Evolutionary conservation across 768 basidiomycete genomes (phyloP).

Genomic region (Pleurotus cornucopiae): DNA sequence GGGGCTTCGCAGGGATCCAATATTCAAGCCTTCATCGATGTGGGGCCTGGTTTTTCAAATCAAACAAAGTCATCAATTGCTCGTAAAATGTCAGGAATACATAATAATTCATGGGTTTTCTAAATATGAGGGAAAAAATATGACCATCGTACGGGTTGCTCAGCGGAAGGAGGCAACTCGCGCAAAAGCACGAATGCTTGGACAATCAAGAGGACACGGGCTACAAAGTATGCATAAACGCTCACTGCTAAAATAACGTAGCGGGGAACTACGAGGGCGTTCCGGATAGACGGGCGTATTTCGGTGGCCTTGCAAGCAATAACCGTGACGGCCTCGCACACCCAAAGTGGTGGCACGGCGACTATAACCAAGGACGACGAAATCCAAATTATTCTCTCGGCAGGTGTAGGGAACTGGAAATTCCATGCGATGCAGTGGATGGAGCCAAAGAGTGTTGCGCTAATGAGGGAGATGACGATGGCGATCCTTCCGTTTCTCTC

Average conservation of each 20-base stretch:
- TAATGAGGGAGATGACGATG: not conserved
- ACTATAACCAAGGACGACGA: conserved; percentile 15
- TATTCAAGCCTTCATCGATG: too few relatives aligned
- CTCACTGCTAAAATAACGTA: not conserved
- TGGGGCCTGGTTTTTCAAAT: too few relatives aligned
- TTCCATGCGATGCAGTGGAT: conserved; percentile 25
- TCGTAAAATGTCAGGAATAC: too few relatives aligned
- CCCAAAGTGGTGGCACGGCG: not conserved
- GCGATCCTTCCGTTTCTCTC: not conserved
- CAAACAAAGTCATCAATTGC: too few relatives aligned
- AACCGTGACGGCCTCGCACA: not conserved
- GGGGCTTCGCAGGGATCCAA: too few relatives aligned
- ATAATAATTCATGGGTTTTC: too few relatives aligned
- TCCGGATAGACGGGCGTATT: not conserved
- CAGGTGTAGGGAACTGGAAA: conserved; percentile 18
- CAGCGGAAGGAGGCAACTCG: conserved; percentile 3
- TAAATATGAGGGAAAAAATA: conserved; percentile 13
- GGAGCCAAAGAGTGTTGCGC: conserved; percentile 17
- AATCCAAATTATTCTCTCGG: conserved; percentile 21
- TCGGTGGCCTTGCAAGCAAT: not conserved
- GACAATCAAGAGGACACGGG: conserved; percentile 12
- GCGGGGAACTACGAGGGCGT: not conserved
- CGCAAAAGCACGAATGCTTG: conserved; percentile 12
- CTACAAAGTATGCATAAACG: conserved; percentile 10
- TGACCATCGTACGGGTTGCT: conserved; percentile 15